Evolutionary conservation across 257 asterid genomes (phyloP).

Genomic region (Solanum pimpinellifolium): DNA sequence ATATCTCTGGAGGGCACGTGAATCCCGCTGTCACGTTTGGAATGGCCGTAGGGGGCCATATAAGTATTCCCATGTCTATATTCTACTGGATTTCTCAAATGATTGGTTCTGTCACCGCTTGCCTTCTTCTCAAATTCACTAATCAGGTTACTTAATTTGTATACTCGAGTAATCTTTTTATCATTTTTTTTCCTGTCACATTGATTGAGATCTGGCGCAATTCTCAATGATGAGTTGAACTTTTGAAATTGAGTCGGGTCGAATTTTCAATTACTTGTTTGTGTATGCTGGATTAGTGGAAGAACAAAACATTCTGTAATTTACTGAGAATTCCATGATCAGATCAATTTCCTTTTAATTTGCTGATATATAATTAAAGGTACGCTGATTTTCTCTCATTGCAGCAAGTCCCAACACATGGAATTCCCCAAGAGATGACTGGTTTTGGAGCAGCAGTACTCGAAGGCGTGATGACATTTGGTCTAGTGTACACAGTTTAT

Average conservation of each 20-base stretch:
- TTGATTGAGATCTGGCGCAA: neutral
- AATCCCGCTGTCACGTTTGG: conserved; percentile 89
- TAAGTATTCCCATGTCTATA: conserved; percentile 45
- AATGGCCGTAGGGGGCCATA: conserved; percentile 69
- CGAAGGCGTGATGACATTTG: conserved; percentile 72
- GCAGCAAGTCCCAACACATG: conserved; percentile 40
- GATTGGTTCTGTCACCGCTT: conserved; percentile 60
- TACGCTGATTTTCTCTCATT: neutral
- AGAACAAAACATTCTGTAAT: neutral
- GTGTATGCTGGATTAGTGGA: neutral
- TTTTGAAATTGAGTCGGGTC: too few relatives aligned
- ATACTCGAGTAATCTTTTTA: too few relatives aligned
- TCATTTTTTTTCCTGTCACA: neutral
- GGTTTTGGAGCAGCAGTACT: conserved; percentile 75
- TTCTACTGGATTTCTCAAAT: conserved; percentile 60
- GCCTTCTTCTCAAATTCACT: conserved; percentile 38
- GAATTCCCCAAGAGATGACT: conserved; percentile 66
- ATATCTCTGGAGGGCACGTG: conserved; percentile 78
- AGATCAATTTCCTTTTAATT: neutral
- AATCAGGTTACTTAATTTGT: conserved; percentile 28
- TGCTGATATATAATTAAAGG: neutral
- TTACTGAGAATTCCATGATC: neutral
- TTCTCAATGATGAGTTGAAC: neutral
- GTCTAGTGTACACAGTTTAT: conserved; percentile 55
- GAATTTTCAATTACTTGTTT: neutral